Base-by-base conservation (phyloP, 2,329 filamentous ascomycete species). In the Leptodontidium sp. region DNA sequence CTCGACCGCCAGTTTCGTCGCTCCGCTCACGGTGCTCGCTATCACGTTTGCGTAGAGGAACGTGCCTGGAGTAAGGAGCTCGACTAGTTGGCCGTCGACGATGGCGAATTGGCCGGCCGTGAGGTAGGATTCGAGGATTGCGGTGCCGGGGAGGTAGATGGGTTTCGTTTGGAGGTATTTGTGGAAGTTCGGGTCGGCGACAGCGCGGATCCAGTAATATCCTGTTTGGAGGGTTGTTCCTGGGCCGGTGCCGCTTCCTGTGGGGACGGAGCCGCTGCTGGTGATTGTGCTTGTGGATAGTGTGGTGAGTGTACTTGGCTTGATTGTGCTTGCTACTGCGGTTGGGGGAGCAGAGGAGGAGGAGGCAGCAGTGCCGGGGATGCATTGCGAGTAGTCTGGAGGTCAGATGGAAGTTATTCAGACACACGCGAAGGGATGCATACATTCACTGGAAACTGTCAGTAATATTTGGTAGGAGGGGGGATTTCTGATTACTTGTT, bases 81-180 rank as follows among this genome's bases (percentile, higher is more conserved):
- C 38, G n/a, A 70, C 66, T 1, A 88, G 83, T 77, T 90, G 87
- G 0, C 86, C 86, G 55, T 81, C 79, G 3, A 84, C 80, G 67
- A 89, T 81, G 71, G 86, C 84, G 80, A 86, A 88, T 77, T 90
- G 87, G 0, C 87, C 87, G 0, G 87, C 87, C 1, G 83, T 85
- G 6, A 80, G 83, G 77, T 84, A 82, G 68, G 80, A 81, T 58
- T 82, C 83, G 65, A 89, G 81, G 35, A 87, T 79, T 1, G 87
- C 87, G 32, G 80, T 78, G 11, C 85, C 84, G 1, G 84, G 77
- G 0, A 80, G 70, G 69, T 81, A 80, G 59, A 80, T 75, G 1
- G 83, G 81, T 45, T 79, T 78, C 9, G 84, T 84, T 78, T 87
- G 84, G 2, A 87, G 80, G 75, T 86, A 87, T 70, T 82, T 84